Evolutionary conservation across 164 flowering plant species (phyloP).

Genomic region (Vitis labrusca): DNA sequence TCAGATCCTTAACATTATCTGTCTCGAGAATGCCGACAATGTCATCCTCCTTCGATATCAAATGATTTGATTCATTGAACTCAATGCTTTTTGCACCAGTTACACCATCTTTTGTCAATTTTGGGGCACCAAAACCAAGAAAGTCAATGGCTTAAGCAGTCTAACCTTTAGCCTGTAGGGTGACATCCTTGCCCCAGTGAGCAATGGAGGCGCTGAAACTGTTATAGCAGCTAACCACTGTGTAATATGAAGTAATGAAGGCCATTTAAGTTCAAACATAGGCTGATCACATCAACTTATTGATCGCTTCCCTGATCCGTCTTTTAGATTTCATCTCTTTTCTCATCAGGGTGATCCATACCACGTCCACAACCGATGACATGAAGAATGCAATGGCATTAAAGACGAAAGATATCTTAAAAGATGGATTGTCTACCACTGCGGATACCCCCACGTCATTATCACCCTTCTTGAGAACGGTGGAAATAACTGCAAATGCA

Average conservation of each 20-base stretch:
- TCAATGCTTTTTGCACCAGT: no score
- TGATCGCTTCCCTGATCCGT: constrained; percentile 64
- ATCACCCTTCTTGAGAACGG: constrained; percentile 60
- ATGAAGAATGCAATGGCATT: constrained; percentile 76
- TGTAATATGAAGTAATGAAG: constrained; percentile 68
- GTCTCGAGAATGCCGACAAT: no score
- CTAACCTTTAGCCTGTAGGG: no score
- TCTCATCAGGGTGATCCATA: constrained; percentile 72
- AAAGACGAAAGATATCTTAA: constrained; percentile 68
- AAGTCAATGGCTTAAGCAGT: no score
- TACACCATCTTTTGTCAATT: no score
- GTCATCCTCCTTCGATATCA: no score
- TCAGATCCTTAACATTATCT: no score
- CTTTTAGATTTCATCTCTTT: constrained; percentile 73
- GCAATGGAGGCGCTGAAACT: no score
- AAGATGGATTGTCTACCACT: constrained; percentile 37
- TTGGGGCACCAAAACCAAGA: no score
- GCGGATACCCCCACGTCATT: constrained; percentile 47
- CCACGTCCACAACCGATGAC: constrained; percentile 77
- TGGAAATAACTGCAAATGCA: constrained; percentile 76
- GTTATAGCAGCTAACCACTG: constrained; percentile 56
- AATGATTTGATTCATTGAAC: no score
- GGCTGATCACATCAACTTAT: constrained; percentile 85
- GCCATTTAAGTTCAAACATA: constrained; percentile 70
- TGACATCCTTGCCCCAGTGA: no score